A percentile compares a stretch with the other conserved stretches of the same genome.
phyloP scores from a whole-genome alignment of 768 basidiomycete genomes.

The Collybia sordida region DNA sequence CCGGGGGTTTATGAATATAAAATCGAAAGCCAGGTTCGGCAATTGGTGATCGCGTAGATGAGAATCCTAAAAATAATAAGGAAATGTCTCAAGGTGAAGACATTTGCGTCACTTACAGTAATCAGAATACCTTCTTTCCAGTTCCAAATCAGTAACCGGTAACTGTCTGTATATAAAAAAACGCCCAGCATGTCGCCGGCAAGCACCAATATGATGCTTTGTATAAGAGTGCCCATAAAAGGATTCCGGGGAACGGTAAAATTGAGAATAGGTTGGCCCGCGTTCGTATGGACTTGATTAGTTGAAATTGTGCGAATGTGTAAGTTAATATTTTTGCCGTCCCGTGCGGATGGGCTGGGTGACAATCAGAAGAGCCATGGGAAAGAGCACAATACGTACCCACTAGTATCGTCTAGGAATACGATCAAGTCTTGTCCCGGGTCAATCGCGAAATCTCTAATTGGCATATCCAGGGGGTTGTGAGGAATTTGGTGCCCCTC shows the following conservation, averaged over 20 bases:
- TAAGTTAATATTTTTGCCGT: slow-evolving; percentile 22
- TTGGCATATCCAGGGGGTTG: slow-evolving; percentile 36
- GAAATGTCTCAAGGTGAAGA: too few species aligned
- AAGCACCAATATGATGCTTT: slow-evolving; percentile 45
- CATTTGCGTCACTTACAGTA: neutral
- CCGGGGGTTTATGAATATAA: slow-evolving; percentile 44
- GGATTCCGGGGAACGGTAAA: slow-evolving; percentile 23
- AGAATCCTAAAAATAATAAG: slow-evolving; percentile 2
- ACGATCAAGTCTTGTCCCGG: slow-evolving; percentile 62
- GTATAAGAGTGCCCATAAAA: slow-evolving; percentile 18
- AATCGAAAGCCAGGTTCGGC: slow-evolving; percentile 34
- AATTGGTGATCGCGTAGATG: slow-evolving; percentile 12
- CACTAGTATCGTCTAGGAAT: slow-evolving; percentile 18
- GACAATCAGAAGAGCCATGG: neutral
- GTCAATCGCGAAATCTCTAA: slow-evolving; percentile 64
- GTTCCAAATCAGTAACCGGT: slow-evolving; percentile 25
- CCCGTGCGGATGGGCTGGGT: slow-evolving; percentile 6
- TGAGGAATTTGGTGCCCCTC: slow-evolving; percentile 17
- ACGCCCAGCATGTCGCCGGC: slow-evolving; percentile 54
- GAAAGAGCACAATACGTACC: slow-evolving; percentile 9
- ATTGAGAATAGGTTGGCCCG: slow-evolving; percentile 24
- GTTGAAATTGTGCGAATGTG: slow-evolving; percentile 45
- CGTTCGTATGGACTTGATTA: slow-evolving; percentile 40
- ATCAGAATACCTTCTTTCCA: slow-evolving; percentile 17
- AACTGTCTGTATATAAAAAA: slow-evolving; percentile 30